phyloP scores from a whole-genome alignment of 345 rosid species.

The Corchorus capsularis region DNA sequence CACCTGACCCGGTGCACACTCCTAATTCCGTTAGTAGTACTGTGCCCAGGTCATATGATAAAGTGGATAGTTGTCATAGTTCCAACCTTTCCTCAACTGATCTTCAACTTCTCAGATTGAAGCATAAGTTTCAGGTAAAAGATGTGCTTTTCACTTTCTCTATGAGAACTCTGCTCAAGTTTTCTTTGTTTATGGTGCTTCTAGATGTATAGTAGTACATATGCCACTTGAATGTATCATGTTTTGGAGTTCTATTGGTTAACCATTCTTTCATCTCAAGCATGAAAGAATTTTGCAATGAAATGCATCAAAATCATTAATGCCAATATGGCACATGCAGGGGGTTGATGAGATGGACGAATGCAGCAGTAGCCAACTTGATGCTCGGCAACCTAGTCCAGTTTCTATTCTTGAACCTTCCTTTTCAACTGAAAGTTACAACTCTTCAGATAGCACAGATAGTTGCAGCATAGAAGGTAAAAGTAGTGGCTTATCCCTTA shows the following conservation, averaged over 20 bases:
- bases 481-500: slow-evolving; percentile 9
- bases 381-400: slow-evolving; percentile 67
- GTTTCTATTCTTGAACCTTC: slow-evolving; percentile 65
- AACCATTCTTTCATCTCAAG: not conserved
- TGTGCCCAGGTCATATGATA: slow-evolving; percentile 24
- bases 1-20: slow-evolving; percentile 28
- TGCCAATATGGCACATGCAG: slow-evolving; percentile 32
- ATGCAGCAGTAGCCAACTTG: slow-evolving; percentile 36
- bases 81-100: slow-evolving; percentile 33
- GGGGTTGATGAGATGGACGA: slow-evolving; percentile 55
- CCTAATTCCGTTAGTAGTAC: slow-evolving; percentile 27
- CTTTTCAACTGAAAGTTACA: slow-evolving; percentile 64
- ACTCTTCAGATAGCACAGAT: slow-evolving; percentile 60
- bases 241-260: not conserved
- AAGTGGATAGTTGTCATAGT: slow-evolving; percentile 23
- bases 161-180: not conserved
- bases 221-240: not conserved
- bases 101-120: slow-evolving; percentile 30
- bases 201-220: not conserved
- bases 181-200: not conserved
- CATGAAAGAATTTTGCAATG: not conserved
- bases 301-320: slow-evolving; percentile 15
- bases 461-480: slow-evolving; percentile 53
- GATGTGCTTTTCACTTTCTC: not conserved
- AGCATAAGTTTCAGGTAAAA: slow-evolving; percentile 52